A percentile compares a stretch with the other conserved stretches of the same genome.
phyloP scores from a whole-genome alignment of 192 early-diverging fungal genomes.

The Mortierella hygrophila region DNA sequence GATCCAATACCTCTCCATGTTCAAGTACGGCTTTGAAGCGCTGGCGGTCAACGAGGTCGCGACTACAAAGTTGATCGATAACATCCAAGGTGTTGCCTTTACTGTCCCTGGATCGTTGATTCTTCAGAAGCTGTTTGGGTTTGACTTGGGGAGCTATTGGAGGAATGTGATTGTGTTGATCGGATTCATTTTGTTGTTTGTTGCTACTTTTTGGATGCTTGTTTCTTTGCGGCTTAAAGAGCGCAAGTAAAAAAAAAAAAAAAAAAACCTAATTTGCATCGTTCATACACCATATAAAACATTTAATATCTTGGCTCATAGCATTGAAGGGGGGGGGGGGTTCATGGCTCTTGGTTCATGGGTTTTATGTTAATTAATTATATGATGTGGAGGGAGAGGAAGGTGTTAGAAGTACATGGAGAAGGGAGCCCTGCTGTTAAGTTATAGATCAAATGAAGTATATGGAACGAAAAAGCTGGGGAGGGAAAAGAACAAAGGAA shows the following conservation, averaged over 20 bases:
- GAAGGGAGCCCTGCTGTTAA: not conserved
- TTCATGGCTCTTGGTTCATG: no score
- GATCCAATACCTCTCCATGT: constrained; percentile 80
- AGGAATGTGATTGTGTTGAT: constrained; percentile 21
- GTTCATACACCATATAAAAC: not conserved
- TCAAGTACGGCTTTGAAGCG: constrained; percentile 82
- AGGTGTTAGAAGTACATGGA: not conserved
- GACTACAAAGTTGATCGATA: constrained; percentile 33
- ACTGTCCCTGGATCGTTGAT: constrained; percentile 39
- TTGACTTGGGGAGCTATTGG: constrained; percentile 17
- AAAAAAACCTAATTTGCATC: not conserved
- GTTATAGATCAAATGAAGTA: not conserved
- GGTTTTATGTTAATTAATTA: not conserved
- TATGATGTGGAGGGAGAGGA: not conserved
- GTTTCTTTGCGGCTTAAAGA: constrained; percentile 29
- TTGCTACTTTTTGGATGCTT: constrained; percentile 6
- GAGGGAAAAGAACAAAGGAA: not conserved
- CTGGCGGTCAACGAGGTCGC: constrained; percentile 73
- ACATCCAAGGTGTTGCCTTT: constrained; percentile 47
- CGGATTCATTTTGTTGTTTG: constrained; percentile 8
- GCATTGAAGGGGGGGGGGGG: no score
- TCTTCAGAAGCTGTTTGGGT: constrained; percentile 40
- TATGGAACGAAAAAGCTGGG: not conserved
- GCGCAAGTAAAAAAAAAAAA: constrained; percentile 10
- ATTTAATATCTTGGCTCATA: no score